phyloP scores from a whole-genome alignment of 192 early-diverging fungal genomes.

The Mortierella antarctica region DNA sequence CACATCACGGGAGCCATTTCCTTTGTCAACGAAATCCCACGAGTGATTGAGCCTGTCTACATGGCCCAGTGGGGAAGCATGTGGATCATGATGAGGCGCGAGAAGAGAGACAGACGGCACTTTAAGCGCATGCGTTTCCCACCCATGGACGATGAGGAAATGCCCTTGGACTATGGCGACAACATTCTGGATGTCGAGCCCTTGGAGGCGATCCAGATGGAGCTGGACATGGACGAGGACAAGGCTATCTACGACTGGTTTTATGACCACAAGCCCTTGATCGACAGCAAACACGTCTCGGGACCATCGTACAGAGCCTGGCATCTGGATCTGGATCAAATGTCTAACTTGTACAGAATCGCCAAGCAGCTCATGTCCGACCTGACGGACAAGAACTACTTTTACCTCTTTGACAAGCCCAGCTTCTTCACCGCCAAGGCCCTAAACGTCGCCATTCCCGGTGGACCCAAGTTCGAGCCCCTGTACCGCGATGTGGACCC shows the following conservation, averaged over 20 bases:
- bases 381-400: conserved; percentile 95
- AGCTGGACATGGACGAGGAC: conserved; percentile 96
- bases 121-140: conserved; percentile 99
- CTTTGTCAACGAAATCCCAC: conserved; percentile 95
- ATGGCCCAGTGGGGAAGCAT: conserved; percentile 99
- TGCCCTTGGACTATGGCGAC: conserved; percentile 98
- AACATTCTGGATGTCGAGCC: conserved; percentile 99
- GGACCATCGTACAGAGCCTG: conserved; percentile 91
- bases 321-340: conserved; percentile 91
- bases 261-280: conserved; percentile 94
- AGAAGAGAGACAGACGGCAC: conserved; percentile 96
- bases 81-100: conserved; percentile 99
- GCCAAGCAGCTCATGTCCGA: conserved; percentile 95
- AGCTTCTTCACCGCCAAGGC: conserved; percentile 98
- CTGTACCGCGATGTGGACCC: conserved; percentile 96
- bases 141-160: conserved; percentile 99
- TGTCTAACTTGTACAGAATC: conserved; percentile 94
- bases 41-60: conserved; percentile 97
- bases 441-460: conserved; percentile 97
- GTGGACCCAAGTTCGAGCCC: conserved; percentile 98
- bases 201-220: conserved; percentile 98
- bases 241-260: conserved; percentile 93
- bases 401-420: conserved; percentile 96
- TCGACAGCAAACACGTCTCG: conserved; percentile 81
- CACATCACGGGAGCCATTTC: conserved; percentile 99